Conservation (phyloP, 352 stramenopile genomes). For the Phytophthora colocasiae region DNA sequence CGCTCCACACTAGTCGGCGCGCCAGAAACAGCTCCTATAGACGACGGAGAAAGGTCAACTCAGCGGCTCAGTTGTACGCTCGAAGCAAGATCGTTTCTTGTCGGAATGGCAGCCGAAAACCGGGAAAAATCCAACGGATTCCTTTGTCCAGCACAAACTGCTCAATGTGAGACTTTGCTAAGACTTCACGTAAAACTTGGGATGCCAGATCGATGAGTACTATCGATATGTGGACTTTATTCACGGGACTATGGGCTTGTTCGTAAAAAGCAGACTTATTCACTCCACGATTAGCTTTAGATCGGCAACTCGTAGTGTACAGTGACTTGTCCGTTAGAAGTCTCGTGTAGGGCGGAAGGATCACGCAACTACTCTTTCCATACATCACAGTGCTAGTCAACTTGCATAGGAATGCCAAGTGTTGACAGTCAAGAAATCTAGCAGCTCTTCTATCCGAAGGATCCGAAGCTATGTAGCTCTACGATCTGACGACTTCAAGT, state of each 20-base stretch:
- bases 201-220: neutral
- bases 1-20: slow-evolving; percentile 6
- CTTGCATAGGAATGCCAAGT: too few relatives aligned
- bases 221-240: too few relatives aligned
- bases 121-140: slow-evolving; percentile 17
- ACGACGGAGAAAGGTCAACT: too few relatives aligned
- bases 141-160: neutral
- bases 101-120: slow-evolving; percentile 15
- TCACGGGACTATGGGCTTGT: neutral
- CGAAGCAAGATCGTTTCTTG: slow-evolving; percentile 31
- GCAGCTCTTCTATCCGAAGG: too few relatives aligned
- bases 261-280: too few relatives aligned
- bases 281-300: too few relatives aligned
- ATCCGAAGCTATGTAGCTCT: slow-evolving; percentile 1
- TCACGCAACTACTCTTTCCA: too few relatives aligned
- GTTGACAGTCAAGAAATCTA: too few relatives aligned
- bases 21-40: slow-evolving; percentile 26
- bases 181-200: slow-evolving; percentile 3
- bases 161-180: too few relatives aligned
- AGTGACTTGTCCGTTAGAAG: slow-evolving; percentile 10
- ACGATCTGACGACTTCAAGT: slow-evolving; percentile 48
- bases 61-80: slow-evolving; percentile 4
- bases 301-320: too few relatives aligned
- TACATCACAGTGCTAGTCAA: too few relatives aligned
- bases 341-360: neutral